Evolutionary conservation across 2,329 filamentous ascomycete species (phyloP).

Genomic region (Aschersonia sp.): DNA sequence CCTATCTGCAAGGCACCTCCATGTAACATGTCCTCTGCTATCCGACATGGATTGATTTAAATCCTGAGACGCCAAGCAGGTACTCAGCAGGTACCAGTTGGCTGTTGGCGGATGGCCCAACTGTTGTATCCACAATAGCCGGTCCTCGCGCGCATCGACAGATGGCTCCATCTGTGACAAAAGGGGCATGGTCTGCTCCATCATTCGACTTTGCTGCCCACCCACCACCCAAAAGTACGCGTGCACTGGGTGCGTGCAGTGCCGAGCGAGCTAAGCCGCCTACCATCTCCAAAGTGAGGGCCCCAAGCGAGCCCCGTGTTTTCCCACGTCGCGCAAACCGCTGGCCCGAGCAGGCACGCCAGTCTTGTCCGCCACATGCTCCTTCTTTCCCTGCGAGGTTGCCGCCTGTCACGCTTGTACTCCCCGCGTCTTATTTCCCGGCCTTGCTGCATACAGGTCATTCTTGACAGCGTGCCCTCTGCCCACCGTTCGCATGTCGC

Average conservation of each 20-base stretch:
- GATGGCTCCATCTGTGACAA: too few species aligned
- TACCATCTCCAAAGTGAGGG: background rate
- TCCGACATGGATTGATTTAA: too few species aligned
- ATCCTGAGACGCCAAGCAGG: too few species aligned
- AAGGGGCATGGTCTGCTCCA: too few species aligned
- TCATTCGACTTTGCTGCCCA: too few species aligned
- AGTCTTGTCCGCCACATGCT: background rate
- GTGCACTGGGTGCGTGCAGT: background rate
- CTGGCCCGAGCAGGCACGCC: too few species aligned
- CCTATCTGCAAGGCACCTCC: too few species aligned
- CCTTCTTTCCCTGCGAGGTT: slow-evolving; percentile 3
- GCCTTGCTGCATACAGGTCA: background rate
- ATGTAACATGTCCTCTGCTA: too few species aligned
- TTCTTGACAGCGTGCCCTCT: slow-evolving; percentile 9
- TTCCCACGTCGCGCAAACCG: slow-evolving; percentile 3
- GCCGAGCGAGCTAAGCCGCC: background rate
- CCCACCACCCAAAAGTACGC: background rate
- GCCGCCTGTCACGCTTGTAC: slow-evolving; percentile 1
- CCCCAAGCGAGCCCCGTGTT: background rate
- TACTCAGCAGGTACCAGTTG: too few species aligned
- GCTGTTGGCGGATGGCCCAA: too few species aligned
- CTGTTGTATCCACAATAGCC: too few species aligned
- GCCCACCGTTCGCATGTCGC: slow-evolving; percentile 21
- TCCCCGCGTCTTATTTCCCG: background rate
- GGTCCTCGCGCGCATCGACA: too few species aligned